Base-by-base conservation (phyloP, 2,329 filamentous ascomycete species). In the Lizonia empirigonia region DNA sequence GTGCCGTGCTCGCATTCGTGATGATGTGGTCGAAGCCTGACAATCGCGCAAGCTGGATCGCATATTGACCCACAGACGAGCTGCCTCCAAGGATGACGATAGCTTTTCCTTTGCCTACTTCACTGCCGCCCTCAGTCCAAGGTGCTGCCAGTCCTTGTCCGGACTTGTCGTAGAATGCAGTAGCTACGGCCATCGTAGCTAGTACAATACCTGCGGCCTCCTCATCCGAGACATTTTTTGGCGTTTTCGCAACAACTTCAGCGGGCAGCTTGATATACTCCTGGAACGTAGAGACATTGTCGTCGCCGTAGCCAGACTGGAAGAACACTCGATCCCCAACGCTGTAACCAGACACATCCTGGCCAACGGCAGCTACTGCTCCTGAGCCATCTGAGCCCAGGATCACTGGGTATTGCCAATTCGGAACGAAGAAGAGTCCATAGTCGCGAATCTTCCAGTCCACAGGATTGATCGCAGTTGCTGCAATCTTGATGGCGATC, bases 401-500 rank as follows among this genome's bases (percentile, higher is more conserved):
- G 18, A 78, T 70, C 0, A 76, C 72, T 5, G 79, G 78, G 53
- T 77, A 79, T 2, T 44, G 15, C 46, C 46, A 50, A 7, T 37
- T 26, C 1, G 68, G 34, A 30, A 79, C 72, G 38, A 75, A 71
- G 47, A 80, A 68, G 10, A 51, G 29, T 13, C 77, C 79, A 5
- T 64, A 55, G 19, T 73, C 67, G n/a, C 76, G 78, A 67, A 77
- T 75, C 36, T 67, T 36, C 41, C 16, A 49, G 50, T 82, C 80
- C 41, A 78, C 71, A 2, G 79, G 78, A 53, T 82, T 82, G 29
- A 82, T 63, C 12, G 78, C 79, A 5, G 80, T 63, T 3, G 78
- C 76, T 41, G 78, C 77, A 57, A 81, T 74, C 1, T 64, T 73
- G 45, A 82, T 66, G 19, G 81, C 77, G 42, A 82, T 67, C 34